phyloP scores from a whole-genome alignment of 257 asterid genomes.

The Nyctanthes arbortristis region DNA sequence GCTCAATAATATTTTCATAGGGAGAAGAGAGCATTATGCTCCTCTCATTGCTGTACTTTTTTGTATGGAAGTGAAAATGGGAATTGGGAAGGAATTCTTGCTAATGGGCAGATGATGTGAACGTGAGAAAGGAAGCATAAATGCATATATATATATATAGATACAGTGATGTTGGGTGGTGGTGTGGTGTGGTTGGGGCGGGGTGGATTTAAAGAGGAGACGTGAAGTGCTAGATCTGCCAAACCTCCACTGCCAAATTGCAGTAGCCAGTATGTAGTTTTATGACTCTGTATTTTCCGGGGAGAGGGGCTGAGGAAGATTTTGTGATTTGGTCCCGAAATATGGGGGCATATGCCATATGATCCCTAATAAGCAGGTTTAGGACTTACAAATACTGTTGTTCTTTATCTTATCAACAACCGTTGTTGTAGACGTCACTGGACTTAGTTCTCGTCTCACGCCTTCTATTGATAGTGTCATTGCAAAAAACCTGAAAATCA shows the following conservation, averaged over 20 bases:
- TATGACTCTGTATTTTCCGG: slow-evolving; percentile 13
- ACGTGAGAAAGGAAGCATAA: slow-evolving; percentile 12
- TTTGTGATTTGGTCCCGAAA: too few species aligned
- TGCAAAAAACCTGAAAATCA: too few species aligned
- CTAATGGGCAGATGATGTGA: neutral
- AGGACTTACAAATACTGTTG: too few species aligned
- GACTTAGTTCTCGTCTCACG: too few species aligned
- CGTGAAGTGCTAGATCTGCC: slow-evolving; percentile 57
- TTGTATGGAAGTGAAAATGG: slow-evolving; percentile 3
- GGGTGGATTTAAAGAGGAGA: slow-evolving; percentile 17
- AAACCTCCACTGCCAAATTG: slow-evolving; percentile 29
- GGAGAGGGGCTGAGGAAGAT: too few species aligned
- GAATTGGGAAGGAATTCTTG: neutral
- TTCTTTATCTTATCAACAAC: too few species aligned
- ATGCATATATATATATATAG: neutral
- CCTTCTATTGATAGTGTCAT: too few species aligned
- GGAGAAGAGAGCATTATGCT: neutral
- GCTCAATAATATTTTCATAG: neutral
- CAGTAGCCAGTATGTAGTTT: slow-evolving; percentile 19
- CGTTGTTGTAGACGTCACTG: too few species aligned
- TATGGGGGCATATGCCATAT: too few species aligned
- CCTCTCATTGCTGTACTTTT: neutral
- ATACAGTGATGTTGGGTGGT: neutral
- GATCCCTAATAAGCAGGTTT: too few species aligned
- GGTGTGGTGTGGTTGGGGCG: neutral